A percentile compares a stretch with the other conserved stretches of the same genome.
Conservation (phyloP, 2,329 filamentous ascomycete species). For the Tolypocladium amazonense region DNA sequence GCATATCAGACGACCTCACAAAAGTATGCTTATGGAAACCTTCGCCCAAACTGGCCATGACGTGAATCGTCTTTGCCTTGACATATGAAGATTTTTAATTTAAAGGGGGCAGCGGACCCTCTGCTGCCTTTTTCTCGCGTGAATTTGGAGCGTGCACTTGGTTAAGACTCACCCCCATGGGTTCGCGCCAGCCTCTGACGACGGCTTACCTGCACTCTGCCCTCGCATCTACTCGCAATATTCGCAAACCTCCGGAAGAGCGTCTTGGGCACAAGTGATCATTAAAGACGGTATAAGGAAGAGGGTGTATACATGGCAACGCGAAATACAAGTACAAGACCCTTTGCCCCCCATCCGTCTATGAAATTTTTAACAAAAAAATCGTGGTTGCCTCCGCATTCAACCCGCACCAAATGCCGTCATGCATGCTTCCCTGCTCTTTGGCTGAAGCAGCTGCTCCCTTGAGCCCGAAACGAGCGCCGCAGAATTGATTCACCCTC, state of each 20-base stretch:
- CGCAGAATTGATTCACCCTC: conserved; percentile 2
- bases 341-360: conserved; percentile 22
- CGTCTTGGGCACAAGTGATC: conserved; percentile 2
- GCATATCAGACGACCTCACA: background rate
- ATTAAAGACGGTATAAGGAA: conserved; percentile 11
- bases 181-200: background rate
- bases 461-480: background rate
- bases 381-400: conserved; percentile 5
- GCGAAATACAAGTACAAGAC: conserved; percentile 31
- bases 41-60: too few relatives aligned
- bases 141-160: background rate
- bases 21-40: background rate
- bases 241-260: background rate
- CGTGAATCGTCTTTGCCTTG: too few relatives aligned
- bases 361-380: conserved; percentile 17
- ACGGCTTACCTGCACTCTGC: background rate
- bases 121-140: background rate
- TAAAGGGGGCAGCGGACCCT: background rate
- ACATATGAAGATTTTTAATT: background rate
- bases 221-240: background rate
- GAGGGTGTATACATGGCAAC: conserved; percentile 25
- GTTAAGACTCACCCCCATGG: background rate
- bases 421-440: conserved; percentile 6
- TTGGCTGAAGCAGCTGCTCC: conserved; percentile 2
- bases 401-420: conserved; percentile 8